Evolutionary conservation across 306 rosid species (phyloP), one percentile per base, ranked within the genome.

Genomic region (Castanopsis chinensis): DNA sequence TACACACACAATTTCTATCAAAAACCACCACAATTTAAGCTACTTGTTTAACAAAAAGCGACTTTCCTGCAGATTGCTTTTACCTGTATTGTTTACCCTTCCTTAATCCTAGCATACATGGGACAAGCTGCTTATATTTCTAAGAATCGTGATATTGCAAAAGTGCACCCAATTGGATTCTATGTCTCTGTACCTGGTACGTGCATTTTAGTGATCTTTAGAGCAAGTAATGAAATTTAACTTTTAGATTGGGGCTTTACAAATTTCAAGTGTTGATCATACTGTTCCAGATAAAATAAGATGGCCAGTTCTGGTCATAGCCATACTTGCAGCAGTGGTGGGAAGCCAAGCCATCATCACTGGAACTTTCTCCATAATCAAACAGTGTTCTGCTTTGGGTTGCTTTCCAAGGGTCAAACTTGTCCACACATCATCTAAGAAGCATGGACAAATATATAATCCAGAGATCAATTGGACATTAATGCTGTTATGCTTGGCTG

Each of bases 101-200:
- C 97, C 25, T 84, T 94, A 75, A 90, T 94, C 72, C 88, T 94
- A 21, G 98, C 98, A 72, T 94, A 94, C 75, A 94, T 94, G 98
- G 97, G 98, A 77, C 98, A 94, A 87, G 98, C 97, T 81, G 98
- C 98, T 32, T 94, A 94, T 89, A 97, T 94, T 81, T 94, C 98
- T 52, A 90, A 71, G 86, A 93, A 94, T 84, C 98, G 89, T 69
- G 3, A 73, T 69, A 60, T 84, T 58, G 90, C 86, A 80, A 89
- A 77, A 74, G 91, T 91, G 81, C 88, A 91, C 56, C 86, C 83
- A 72, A 89, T 92, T n/a, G 98, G 98, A 61, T 94, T 94, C 81
- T 94, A 94, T 27, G 98, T 91, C 60, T 94, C 98, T 33, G 98
- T 94, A 54, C 98, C 98, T 14, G 97, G 98, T 94, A 91, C 60